Conservation (phyloP, 306 rosid species). For the Trifolium repens region DNA sequence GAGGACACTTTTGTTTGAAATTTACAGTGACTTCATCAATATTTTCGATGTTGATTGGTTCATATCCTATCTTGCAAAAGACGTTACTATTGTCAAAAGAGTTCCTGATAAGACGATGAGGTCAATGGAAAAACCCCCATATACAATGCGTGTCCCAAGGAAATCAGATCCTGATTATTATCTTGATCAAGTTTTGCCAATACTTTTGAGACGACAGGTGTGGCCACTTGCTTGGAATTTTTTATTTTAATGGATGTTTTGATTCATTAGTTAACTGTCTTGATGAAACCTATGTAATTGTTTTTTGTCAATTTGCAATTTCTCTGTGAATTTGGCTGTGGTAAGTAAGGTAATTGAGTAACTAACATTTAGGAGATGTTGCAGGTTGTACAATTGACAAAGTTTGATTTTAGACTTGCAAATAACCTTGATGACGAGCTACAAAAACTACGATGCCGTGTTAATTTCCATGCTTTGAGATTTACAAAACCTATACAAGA, state of each 20-base stretch:
- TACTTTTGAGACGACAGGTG: slow-evolving; percentile 89
- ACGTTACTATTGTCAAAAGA: slow-evolving; percentile 80
- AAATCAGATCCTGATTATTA: slow-evolving; percentile 94
- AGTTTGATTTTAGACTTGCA: slow-evolving; percentile 96
- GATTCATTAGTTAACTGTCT: slow-evolving; percentile 9
- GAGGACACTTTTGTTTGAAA: slow-evolving; percentile 22
- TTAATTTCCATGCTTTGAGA: slow-evolving; percentile 87
- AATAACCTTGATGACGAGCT: slow-evolving; percentile 83
- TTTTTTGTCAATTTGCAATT: slow-evolving; percentile 24
- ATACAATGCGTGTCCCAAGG: slow-evolving; percentile 98
- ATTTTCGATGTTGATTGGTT: slow-evolving; percentile 92
- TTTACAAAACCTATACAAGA: slow-evolving; percentile 86
- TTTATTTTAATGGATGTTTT: slow-evolving; percentile 19
- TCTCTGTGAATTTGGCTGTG: slow-evolving; percentile 35
- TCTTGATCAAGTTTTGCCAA: slow-evolving; percentile 95
- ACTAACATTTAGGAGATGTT: slow-evolving; percentile 42
- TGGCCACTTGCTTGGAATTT: slow-evolving; percentile 18
- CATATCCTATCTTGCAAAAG: slow-evolving; percentile 89
- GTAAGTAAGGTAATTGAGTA: slow-evolving; percentile 35
- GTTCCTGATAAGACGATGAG: slow-evolving; percentile 93
- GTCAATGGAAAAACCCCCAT: slow-evolving; percentile 95
- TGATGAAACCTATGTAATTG: background rate
- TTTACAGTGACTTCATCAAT: slow-evolving; percentile 78
- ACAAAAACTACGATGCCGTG: slow-evolving; percentile 95
- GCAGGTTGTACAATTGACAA: slow-evolving; percentile 95